Evolutionary conservation across 2,329 filamentous ascomycete genomes (phyloP).

Genomic region (Talaromyces verruculosus): DNA sequence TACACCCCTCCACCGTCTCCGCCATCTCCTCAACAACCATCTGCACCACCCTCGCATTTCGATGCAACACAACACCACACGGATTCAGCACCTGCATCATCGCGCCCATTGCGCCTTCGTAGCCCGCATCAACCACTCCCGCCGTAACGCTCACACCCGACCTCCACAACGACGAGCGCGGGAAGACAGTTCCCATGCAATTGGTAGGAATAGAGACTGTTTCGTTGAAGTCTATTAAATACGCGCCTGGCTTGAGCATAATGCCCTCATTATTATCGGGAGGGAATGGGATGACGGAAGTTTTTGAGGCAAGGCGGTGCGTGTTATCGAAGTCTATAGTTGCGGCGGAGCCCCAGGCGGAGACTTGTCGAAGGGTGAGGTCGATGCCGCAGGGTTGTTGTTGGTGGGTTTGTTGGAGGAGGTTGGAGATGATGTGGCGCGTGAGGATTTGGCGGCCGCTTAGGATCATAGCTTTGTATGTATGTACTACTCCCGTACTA

Average conservation of each 20-base stretch:
- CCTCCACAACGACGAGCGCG: constrained; percentile 43
- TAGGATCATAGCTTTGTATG: constrained; percentile 23
- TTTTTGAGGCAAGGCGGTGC: constrained; percentile 28
- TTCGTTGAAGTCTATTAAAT: constrained; percentile 46
- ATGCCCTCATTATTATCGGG: too few species aligned
- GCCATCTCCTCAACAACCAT: constrained; percentile 43
- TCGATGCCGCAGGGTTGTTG: constrained; percentile 37
- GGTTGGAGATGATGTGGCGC: constrained; percentile 27
- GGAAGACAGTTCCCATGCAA: constrained; percentile 43
- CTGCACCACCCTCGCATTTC: constrained; percentile 42
- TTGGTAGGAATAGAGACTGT: constrained; percentile 40
- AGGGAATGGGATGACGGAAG: constrained; percentile 23
- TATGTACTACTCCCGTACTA: too few species aligned
- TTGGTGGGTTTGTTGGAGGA: constrained; percentile 26
- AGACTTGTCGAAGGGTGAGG: constrained; percentile 30
- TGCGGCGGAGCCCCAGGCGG: constrained; percentile 32
- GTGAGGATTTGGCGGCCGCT: constrained; percentile 24
- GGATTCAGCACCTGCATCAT: constrained; percentile 42
- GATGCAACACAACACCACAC: constrained; percentile 35
- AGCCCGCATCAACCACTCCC: constrained; percentile 47
- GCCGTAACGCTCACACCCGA: constrained; percentile 40
- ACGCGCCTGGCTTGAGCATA: constrained; percentile 33
- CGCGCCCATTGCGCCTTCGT: constrained; percentile 43
- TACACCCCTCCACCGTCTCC: constrained; percentile 37
- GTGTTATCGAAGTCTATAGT: constrained; percentile 35